Conservation (phyloP, 2,329 filamentous ascomycete genomes). For the Pezicula neosporulosa region DNA sequence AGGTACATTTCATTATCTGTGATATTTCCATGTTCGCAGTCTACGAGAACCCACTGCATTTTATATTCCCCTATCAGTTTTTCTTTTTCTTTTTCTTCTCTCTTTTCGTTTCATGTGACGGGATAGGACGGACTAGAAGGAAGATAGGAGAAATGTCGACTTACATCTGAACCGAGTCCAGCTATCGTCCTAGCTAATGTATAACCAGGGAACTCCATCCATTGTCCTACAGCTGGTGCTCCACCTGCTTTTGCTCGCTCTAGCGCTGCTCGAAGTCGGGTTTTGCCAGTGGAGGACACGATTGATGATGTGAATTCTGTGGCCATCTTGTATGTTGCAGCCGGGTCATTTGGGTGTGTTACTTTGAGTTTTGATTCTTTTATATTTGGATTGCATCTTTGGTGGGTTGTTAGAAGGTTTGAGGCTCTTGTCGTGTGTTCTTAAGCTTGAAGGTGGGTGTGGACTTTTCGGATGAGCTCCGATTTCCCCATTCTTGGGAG, state of each 20-base stretch:
- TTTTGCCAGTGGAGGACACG: conserved; percentile 28
- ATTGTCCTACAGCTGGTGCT: conserved; percentile 28
- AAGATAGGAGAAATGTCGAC: conserved; percentile 9
- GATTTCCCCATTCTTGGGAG: too few species aligned
- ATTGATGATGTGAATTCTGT: conserved; percentile 22
- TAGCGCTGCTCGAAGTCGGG: conserved; percentile 24
- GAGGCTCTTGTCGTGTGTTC: too few species aligned
- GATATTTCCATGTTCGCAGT: conserved; percentile 52
- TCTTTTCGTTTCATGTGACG: too few species aligned
- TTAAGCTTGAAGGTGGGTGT: too few species aligned
- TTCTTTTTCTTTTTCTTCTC: too few species aligned
- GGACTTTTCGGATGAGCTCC: too few species aligned
- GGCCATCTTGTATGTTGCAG: background rate
- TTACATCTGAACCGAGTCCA: conserved; percentile 26
- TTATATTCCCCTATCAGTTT: too few species aligned
- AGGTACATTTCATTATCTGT: conserved; percentile 52
- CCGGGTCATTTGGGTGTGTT: too few species aligned
- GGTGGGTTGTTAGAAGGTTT: too few species aligned
- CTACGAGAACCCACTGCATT: conserved; percentile 52
- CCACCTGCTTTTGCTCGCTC: conserved; percentile 25
- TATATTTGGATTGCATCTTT: too few species aligned
- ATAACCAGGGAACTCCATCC: conserved; percentile 30
- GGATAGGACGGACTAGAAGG: background rate
- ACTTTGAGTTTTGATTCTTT: too few species aligned
- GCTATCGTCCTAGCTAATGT: conserved; percentile 27